Evolutionary conservation across 768 basidiomycete genomes (phyloP), one percentile per base, ranked within the genome.

Genomic region (Amanita fuliginea): DNA sequence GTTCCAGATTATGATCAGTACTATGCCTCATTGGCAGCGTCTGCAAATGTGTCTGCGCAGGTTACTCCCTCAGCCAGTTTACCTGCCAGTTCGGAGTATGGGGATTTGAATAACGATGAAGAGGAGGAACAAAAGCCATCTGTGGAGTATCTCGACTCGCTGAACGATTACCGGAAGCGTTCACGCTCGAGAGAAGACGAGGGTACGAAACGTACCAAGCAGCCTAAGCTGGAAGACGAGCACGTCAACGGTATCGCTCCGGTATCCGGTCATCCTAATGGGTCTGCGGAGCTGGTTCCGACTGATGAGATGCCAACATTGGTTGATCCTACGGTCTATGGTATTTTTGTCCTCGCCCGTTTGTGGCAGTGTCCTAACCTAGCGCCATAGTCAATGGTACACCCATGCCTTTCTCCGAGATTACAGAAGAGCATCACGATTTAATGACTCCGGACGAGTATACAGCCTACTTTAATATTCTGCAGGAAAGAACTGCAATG

Each of bases 371-470:
- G 21, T 32, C n/a, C 42, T 45, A 13, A 45, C 19, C 14, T 10
- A 21, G 10, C 14, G 2, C 22, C 26, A 2, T 28, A 89, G 92
- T 97, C 21, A 82, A 83, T 52, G 91, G 92, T 11, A 67, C 72
- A 35, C 72, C 79, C 16, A 80, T 87, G 57, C 74, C 78, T 6
- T 84, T 87, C 57, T 86, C 82, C 3, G 72, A 83, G 54, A 79
- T 98, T 37, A 94, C 88, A 2, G 93, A 96, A 57, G 94, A 92
- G 55, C 85, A 94, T 60, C 85, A 92, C 58, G 93, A 92, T 42
- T 60, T 82, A 56, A 96, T 96, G 93, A 89, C 88, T 3, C 83
- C 88, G 1, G 93, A 94, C 49, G 93, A 96, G 64, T 95, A 95
- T 60, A 80, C 82, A 26, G 78, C 79, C 30, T 91, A 77, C 66